These are phyloP conservation scores for Coemansia sp. DNA, from an alignment of 192 early-diverging fungal species.

Conservation along the genomic window DNA sequence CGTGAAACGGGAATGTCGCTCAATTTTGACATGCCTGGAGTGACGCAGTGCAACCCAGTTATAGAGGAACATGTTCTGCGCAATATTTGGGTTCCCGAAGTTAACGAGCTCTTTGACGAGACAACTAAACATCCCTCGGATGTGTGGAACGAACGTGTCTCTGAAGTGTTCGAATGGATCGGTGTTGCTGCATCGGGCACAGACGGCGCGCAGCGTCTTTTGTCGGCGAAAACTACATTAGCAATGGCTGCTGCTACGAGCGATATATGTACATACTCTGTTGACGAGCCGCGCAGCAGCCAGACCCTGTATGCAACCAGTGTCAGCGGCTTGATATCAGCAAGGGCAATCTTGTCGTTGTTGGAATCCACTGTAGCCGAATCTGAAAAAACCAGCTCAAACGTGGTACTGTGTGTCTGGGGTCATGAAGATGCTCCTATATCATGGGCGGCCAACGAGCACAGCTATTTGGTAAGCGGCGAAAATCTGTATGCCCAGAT, in stretches of 20 bases:
- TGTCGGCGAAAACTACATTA: background rate
- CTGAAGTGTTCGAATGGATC: slow-evolving; percentile 44
- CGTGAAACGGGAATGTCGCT: slow-evolving; percentile 16
- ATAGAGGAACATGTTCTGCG: background rate
- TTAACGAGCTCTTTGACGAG: slow-evolving; percentile 2
- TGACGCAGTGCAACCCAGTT: background rate
- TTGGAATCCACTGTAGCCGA: background rate
- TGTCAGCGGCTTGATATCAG: slow-evolving; percentile 27
- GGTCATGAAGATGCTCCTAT: slow-evolving; percentile 45
- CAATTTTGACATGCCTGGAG: slow-evolving; percentile 30
- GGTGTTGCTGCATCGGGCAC: slow-evolving; percentile 18
- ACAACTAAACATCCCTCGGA: slow-evolving; percentile 9
- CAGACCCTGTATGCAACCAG: slow-evolving; percentile 9
- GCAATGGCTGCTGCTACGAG: background rate
- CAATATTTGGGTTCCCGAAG: slow-evolving; percentile 9
- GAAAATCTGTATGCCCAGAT: slow-evolving; percentile 44
- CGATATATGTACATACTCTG: slow-evolving; percentile 17
- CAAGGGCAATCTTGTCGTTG: slow-evolving; percentile 19
- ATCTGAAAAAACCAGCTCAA: background rate
- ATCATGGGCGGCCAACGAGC: slow-evolving; percentile 36
- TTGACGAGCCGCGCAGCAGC: background rate
- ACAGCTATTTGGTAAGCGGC: slow-evolving; percentile 31
- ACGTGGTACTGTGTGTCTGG: slow-evolving; percentile 36
- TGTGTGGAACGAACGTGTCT: slow-evolving; percentile 25
- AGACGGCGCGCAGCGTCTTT: background rate